Percentiles rank a stretch among this genome's conserved stretches.
Evolutionary conservation across 2,329 filamentous ascomycete species (phyloP).

Genomic region (Colletotrichum sp.): DNA sequence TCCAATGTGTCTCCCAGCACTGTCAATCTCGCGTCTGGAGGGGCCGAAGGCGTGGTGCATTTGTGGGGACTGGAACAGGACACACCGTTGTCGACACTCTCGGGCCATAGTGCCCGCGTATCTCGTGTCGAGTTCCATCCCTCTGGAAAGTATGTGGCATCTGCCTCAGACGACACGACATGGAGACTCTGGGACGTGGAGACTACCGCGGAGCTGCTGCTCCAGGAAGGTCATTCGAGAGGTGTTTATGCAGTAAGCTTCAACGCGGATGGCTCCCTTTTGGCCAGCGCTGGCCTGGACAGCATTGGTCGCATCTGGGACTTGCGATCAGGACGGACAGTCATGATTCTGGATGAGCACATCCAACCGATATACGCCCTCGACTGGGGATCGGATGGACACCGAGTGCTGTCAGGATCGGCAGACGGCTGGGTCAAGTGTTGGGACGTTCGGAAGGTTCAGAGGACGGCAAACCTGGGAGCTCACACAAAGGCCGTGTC

Average conservation of each 20-base stretch:
- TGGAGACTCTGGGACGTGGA: slow-evolving; percentile 97
- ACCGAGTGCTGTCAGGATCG: slow-evolving; percentile 90
- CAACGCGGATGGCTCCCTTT: slow-evolving; percentile 86
- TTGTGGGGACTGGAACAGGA: slow-evolving; percentile 90
- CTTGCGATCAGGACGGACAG: slow-evolving; percentile 85
- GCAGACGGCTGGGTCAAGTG: slow-evolving; percentile 97
- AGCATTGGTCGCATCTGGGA: slow-evolving; percentile 97
- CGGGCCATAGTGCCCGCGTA: slow-evolving; percentile 85
- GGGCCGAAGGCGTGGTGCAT: slow-evolving; percentile 85
- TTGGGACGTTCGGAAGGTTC: slow-evolving; percentile 94
- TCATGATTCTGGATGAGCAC: slow-evolving; percentile 86
- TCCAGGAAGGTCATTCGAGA: slow-evolving; percentile 93
- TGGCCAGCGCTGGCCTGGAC: slow-evolving; percentile 92
- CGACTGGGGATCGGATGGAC: slow-evolving; percentile 90
- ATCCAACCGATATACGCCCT: slow-evolving; percentile 93
- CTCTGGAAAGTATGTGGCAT: slow-evolving; percentile 86
- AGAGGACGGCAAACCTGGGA: slow-evolving; percentile 82
- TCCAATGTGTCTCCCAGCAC: slow-evolving; percentile 73
- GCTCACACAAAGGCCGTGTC: slow-evolving; percentile 92
- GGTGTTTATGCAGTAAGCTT: slow-evolving; percentile 92
- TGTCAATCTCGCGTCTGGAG: slow-evolving; percentile 89
- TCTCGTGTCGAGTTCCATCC: slow-evolving; percentile 95
- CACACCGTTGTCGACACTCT: slow-evolving; percentile 80
- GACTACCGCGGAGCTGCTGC: slow-evolving; percentile 79
- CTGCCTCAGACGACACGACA: slow-evolving; percentile 93